Evolutionary conservation across 768 basidiomycete genomes (phyloP).

Genomic region (Paxillus involutus): DNA sequence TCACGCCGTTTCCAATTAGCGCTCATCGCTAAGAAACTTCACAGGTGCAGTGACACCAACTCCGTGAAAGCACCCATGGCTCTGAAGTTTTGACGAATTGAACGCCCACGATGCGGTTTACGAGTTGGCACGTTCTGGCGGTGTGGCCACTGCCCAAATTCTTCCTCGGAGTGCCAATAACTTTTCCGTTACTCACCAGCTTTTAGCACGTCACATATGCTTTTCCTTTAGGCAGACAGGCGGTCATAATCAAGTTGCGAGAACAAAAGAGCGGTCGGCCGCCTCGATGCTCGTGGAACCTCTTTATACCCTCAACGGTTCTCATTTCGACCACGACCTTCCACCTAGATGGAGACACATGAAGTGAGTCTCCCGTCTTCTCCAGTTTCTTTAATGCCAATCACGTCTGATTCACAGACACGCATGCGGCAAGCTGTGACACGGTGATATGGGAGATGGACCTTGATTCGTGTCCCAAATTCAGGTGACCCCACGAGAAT

Average conservation of each 20-base stretch:
- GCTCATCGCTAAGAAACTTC: constrained; percentile 11
- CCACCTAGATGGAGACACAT: constrained; percentile 29
- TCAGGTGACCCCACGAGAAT: constrained; percentile 31
- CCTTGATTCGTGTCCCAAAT: background rate
- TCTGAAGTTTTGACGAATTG: constrained; percentile 44
- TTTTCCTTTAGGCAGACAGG: constrained; percentile 42
- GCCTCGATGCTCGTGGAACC: constrained; percentile 50
- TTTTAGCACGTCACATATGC: background rate
- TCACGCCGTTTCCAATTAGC: background rate
- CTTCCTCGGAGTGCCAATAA: constrained; percentile 44
- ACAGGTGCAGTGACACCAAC: constrained; percentile 52
- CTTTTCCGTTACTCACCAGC: constrained; percentile 4
- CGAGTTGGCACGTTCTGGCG: constrained; percentile 41
- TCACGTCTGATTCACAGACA: constrained; percentile 25
- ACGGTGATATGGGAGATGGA: background rate
- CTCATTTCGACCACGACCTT: constrained; percentile 14
- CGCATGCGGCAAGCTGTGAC: constrained; percentile 38
- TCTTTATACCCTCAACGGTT: constrained; percentile 39
- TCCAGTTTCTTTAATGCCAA: background rate
- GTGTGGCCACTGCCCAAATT: constrained; percentile 46
- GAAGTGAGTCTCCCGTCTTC: constrained; percentile 16
- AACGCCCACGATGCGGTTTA: constrained; percentile 46
- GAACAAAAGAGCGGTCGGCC: constrained; percentile 45
- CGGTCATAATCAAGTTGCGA: constrained; percentile 51
- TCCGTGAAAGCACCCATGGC: constrained; percentile 64